Evolutionary conservation across 129 eudicot species (phyloP).

Genomic region (Deinandra increscens): DNA sequence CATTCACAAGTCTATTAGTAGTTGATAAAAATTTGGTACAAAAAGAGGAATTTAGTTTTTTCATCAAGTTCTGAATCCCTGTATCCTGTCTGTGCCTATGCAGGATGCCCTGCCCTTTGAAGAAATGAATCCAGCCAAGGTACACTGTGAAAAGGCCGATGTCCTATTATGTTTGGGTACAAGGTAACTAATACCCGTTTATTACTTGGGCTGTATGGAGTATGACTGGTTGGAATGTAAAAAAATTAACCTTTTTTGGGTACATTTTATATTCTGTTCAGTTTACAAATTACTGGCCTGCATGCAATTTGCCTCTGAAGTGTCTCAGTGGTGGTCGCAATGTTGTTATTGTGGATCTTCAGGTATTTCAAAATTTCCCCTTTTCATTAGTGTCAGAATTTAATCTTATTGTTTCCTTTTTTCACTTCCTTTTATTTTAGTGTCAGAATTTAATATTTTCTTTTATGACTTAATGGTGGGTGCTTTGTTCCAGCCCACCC

Average conservation of each 20-base stretch:
- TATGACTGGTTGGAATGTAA: conserved; percentile 9
- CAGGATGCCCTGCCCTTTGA: conserved; percentile 77
- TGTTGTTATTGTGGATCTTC: conserved; percentile 82
- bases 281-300: conserved; percentile 90
- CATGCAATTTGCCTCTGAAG: conserved; percentile 81
- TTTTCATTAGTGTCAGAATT: neutral
- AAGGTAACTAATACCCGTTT: conserved; percentile 43
- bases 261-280: conserved; percentile 33
- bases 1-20: neutral
- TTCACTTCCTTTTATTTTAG: no score
- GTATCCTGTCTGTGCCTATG: conserved; percentile 21
- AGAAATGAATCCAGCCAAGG: conserved; percentile 82
- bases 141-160: conserved; percentile 82
- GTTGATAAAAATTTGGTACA: conserved; percentile 8
- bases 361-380: conserved; percentile 42
- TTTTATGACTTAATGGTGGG: no score
- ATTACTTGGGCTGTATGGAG: conserved; percentile 16
- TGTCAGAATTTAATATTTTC: no score
- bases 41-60: neutral
- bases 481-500: no score
- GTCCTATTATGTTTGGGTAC: conserved; percentile 80
- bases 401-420: neutral
- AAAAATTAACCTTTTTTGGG: neutral
- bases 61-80: neutral
- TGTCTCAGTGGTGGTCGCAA: conserved; percentile 75